phyloP scores from a whole-genome alignment of 2,329 filamentous ascomycete species.

The Domatiomyces globalis region DNA sequence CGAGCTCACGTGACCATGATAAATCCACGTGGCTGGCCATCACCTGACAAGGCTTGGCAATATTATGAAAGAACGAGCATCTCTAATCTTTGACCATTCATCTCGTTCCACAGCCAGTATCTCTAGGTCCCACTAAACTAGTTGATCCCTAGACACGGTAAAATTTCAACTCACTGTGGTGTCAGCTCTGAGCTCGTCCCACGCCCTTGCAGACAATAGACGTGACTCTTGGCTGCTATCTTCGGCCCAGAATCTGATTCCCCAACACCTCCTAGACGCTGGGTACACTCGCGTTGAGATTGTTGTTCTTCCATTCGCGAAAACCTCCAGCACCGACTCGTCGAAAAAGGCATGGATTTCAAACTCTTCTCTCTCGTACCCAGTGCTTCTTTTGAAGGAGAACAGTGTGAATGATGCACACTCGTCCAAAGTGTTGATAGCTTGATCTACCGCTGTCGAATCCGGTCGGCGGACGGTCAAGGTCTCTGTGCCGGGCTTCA shows the following conservation, averaged over 20 bases:
- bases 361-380: constrained; percentile 22
- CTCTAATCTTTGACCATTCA: too few species aligned
- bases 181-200: constrained; percentile 10
- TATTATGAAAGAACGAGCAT: too few species aligned
- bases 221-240: constrained; percentile 4
- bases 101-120: too few species aligned
- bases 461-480: constrained; percentile 28
- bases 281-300: constrained; percentile 29
- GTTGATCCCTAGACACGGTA: too few species aligned
- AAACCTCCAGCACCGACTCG: constrained; percentile 32
- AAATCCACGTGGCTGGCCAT: too few species aligned
- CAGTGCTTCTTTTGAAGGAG: constrained; percentile 15
- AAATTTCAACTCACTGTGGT: not conserved
- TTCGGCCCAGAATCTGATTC: constrained; percentile 10
- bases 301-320: constrained; percentile 31
- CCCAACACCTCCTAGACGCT: constrained; percentile 3
- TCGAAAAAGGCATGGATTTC: constrained; percentile 32
- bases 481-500: constrained; percentile 26
- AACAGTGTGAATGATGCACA: constrained; percentile 37
- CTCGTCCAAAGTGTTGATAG: constrained; percentile 25
- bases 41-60: too few species aligned
- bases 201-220: constrained; percentile 7
- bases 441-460: constrained; percentile 14
- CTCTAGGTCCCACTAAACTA: too few species aligned
- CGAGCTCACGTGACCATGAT: too few species aligned